These are phyloP conservation scores for Oenanthe sinensis DNA, from an alignment of 129 eudicot genomes.

Conservation along the genomic window DNA sequence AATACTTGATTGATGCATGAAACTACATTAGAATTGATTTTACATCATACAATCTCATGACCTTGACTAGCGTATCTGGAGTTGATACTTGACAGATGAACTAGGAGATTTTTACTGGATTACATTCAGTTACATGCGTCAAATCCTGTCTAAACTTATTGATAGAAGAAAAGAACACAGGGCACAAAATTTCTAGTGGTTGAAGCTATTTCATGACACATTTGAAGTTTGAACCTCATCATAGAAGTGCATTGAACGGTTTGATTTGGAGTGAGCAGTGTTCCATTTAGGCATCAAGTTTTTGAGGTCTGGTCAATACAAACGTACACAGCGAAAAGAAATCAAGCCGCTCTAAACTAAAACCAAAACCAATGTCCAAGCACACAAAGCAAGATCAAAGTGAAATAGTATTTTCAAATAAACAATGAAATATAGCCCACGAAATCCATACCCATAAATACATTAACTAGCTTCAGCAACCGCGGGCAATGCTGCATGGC, in stretches of 20 bases:
- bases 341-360: not conserved
- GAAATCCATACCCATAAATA: conserved; percentile 21
- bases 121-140: not conserved
- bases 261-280: not conserved
- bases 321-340: not conserved
- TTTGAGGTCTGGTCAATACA: not conserved
- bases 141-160: not conserved
- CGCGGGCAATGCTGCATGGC: conserved; percentile 26
- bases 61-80: not conserved
- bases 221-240: not conserved
- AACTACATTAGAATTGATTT: not conserved
- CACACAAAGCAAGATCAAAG: not conserved
- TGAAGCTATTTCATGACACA: not conserved
- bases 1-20: not conserved
- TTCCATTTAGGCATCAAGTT: not conserved
- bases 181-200: not conserved
- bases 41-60: not conserved
- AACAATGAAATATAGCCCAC: not conserved
- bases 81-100: not conserved
- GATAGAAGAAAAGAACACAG: not conserved
- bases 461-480: conserved; percentile 32
- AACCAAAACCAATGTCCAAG: not conserved
- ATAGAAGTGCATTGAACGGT: not conserved
- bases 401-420: not conserved
- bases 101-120: not conserved